These are phyloP conservation scores for Dorcoceras hygrometricum DNA, from an alignment of 257 asterid species.

Conservation along the genomic window DNA sequence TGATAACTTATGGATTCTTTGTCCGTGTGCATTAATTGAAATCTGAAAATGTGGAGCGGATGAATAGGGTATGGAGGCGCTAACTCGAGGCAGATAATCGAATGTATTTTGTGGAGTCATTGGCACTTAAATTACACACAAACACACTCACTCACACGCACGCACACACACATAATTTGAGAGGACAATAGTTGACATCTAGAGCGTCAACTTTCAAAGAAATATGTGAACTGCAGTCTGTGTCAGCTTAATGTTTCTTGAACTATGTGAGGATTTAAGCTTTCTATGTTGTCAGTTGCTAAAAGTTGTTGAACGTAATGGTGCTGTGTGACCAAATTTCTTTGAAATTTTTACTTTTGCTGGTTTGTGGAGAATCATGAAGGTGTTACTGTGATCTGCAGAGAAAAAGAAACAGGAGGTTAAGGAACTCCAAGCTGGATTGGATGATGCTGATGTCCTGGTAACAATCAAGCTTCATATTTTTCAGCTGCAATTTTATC, in stretches of 20 bases:
- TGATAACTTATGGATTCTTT: background rate
- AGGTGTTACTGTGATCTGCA: constrained; percentile 34
- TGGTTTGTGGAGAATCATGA: constrained; percentile 23
- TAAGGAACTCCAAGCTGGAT: constrained; percentile 63
- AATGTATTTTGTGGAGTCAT: background rate
- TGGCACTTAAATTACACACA: too few relatives aligned
- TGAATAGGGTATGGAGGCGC: background rate
- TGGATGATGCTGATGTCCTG: constrained; percentile 83
- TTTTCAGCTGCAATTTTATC: background rate
- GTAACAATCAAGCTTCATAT: constrained; percentile 30
- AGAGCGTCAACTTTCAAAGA: too few relatives aligned
- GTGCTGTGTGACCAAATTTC: background rate
- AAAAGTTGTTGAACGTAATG: too few relatives aligned
- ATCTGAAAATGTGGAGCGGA: background rate
- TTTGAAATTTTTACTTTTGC: constrained; percentile 3
- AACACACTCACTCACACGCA: too few relatives aligned
- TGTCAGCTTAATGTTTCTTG: background rate
- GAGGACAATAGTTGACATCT: background rate
- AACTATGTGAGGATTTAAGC: background rate
- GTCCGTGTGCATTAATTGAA: background rate
- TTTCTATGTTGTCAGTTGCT: background rate
- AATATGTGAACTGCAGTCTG: background rate
- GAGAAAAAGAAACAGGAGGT: constrained; percentile 61
- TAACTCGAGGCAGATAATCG: background rate
- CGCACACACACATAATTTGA: too few relatives aligned